Percentiles rank a stretch among this genome's conserved stretches.
Evolutionary conservation across 2,329 filamentous ascomycete genomes (phyloP).

Genomic region (Cadophora malorum): DNA sequence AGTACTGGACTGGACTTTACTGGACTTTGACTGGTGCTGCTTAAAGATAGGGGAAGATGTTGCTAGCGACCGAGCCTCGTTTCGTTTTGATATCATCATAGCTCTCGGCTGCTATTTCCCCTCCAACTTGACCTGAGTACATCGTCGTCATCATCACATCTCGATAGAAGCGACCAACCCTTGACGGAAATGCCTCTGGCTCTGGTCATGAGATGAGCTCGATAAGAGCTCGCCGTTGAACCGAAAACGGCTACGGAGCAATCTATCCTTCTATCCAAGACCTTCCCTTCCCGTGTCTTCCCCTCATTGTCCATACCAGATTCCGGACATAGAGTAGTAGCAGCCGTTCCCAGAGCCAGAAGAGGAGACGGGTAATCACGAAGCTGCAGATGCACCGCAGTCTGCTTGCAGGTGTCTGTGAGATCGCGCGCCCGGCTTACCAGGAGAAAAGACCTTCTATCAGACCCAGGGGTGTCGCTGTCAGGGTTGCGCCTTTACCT

Average conservation of each 20-base stretch:
- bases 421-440: slow-evolving; percentile 5
- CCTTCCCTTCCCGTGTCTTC: slow-evolving; percentile 3
- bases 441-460: not conserved
- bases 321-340: slow-evolving; percentile 9
- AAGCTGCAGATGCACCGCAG: not conserved
- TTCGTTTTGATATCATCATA: slow-evolving; percentile 4
- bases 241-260: slow-evolving; percentile 11
- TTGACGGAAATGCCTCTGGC: not conserved
- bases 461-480: slow-evolving; percentile 2
- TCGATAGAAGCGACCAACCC: not conserved
- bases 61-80: slow-evolving; percentile 11
- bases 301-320: not conserved
- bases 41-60: not conserved
- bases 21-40: not conserved
- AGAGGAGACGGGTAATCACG: slow-evolving; percentile 15
- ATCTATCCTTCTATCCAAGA: slow-evolving; percentile 7
- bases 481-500: not conserved
- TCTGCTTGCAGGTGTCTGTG: slow-evolving; percentile 1
- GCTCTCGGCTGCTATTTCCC: not conserved
- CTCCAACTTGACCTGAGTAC: not conserved
- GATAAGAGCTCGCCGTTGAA: slow-evolving; percentile 9
- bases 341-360: not conserved
- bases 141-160: not conserved
- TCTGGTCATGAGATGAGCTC: slow-evolving; percentile 15
- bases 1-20: not conserved